Percentiles rank a stretch among this genome's conserved stretches.
Evolutionary conservation across 129 eudicot genomes (phyloP).

Genomic region (Helichrysum umbraculigerum): DNA sequence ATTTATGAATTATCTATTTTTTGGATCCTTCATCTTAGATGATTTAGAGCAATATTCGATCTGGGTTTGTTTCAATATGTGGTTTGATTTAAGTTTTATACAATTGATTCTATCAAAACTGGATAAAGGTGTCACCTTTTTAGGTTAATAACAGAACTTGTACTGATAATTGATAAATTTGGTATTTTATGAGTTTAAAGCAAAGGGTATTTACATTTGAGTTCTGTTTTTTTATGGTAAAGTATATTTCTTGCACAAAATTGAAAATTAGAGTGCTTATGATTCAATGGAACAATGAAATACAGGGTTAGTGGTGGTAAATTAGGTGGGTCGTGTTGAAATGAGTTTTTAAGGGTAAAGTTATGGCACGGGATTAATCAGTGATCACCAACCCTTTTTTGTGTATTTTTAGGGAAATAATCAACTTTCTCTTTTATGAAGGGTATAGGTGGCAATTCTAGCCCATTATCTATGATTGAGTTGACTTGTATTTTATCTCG

Average conservation of each 20-base stretch:
- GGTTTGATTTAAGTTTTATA: conserved; percentile 6
- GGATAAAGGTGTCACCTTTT: conserved; percentile 28
- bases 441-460: too few species aligned
- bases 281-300: neutral
- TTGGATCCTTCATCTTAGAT: conserved; percentile 10
- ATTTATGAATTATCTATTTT: neutral
- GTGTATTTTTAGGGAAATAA: too few species aligned
- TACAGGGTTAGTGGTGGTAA: too few species aligned
- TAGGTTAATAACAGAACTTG: neutral
- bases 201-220: neutral
- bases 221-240: neutral
- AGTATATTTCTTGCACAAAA: neutral
- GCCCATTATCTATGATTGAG: too few species aligned
- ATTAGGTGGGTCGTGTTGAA: too few species aligned
- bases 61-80: conserved; percentile 7
- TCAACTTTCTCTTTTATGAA: too few species aligned
- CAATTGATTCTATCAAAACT: neutral
- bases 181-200: neutral
- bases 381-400: too few species aligned
- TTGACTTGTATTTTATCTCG: too few species aligned
- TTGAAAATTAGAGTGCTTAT: neutral
- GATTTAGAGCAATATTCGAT: conserved; percentile 10
- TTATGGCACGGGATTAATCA: too few species aligned
- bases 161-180: neutral
- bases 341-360: too few species aligned